A percentile compares a stretch with the other conserved stretches of the same genome.
Evolutionary conservation across 2,329 filamentous ascomycete genomes (phyloP).

Genomic region (Phialemonium atrogriseum): DNA sequence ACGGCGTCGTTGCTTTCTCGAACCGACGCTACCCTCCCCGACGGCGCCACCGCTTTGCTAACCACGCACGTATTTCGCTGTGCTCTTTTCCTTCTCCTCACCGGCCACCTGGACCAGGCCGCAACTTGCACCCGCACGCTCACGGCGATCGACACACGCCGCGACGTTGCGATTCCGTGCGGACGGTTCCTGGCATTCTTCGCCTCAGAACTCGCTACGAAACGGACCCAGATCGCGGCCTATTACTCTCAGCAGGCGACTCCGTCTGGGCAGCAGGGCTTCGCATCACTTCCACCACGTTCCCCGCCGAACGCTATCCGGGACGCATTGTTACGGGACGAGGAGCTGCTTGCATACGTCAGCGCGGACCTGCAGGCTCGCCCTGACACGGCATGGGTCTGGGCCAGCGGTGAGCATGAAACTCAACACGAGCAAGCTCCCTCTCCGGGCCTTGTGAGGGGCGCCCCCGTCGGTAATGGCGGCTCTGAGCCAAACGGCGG

Average conservation of each 20-base stretch:
- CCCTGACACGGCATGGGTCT: constrained; percentile 75
- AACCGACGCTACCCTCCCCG: constrained; percentile 49
- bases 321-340: constrained; percentile 50
- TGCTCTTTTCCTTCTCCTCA: constrained; percentile 69
- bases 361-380: constrained; percentile 79
- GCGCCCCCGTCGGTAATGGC: constrained; percentile 9
- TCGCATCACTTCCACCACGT: constrained; percentile 12
- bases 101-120: constrained; percentile 65
- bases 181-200: constrained; percentile 81
- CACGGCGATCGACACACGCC: constrained; percentile 59
- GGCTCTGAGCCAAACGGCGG: constrained; percentile 15
- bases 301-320: constrained; percentile 17
- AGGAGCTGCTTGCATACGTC: constrained; percentile 81
- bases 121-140: constrained; percentile 64
- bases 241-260: constrained; percentile 23
- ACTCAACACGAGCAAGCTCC: constrained; percentile 23
- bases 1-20: constrained; percentile 70
- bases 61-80: constrained; percentile 85
- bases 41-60: constrained; percentile 65
- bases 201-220: constrained; percentile 53
- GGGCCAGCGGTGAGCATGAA: constrained; percentile 55
- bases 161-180: constrained; percentile 68
- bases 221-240: constrained; percentile 36
- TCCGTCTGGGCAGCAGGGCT: constrained; percentile 8
- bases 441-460: constrained; percentile 8